phyloP scores from a whole-genome alignment of 2,329 filamentous ascomycete species.

The Talaromyces rugulosus region DNA sequence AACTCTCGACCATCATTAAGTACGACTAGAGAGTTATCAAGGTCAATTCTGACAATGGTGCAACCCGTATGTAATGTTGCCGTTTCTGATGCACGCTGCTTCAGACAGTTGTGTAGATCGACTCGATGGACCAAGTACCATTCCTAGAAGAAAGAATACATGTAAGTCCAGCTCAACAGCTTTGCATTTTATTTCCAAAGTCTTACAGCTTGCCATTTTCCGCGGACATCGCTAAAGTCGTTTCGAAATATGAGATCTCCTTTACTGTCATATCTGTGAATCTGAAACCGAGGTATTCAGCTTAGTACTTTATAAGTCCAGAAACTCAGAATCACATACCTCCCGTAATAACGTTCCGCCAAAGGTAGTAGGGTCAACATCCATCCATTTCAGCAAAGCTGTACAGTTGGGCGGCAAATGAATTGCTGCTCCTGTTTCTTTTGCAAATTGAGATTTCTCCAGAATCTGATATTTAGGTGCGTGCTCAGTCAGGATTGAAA shows the following conservation, averaged over 20 bases:
- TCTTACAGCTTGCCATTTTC: neutral
- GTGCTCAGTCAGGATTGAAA: too few relatives aligned
- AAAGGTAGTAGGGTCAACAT: conserved; percentile 18
- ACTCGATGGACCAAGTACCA: conserved; percentile 38
- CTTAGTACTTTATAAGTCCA: too few relatives aligned
- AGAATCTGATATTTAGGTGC: conserved; percentile 20
- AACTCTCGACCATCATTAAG: conserved; percentile 20
- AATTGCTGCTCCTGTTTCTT: conserved; percentile 23
- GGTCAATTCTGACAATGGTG: conserved; percentile 13
- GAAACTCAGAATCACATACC: conserved; percentile 8
- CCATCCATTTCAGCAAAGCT: conserved; percentile 22
- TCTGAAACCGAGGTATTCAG: neutral
- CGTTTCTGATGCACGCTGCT: conserved; percentile 25
- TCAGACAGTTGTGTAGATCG: conserved; percentile 38
- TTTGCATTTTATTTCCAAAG: neutral
- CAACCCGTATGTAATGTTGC: conserved; percentile 21
- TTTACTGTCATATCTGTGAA: neutral
- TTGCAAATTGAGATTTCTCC: conserved; percentile 23
- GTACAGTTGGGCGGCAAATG: conserved; percentile 25
- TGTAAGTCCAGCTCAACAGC: neutral
- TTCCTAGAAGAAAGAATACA: conserved; percentile 15
- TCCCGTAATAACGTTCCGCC: conserved; percentile 22
- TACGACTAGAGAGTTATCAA: conserved; percentile 17
- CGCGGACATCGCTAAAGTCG: neutral
- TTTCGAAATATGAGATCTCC: neutral